phyloP scores from a whole-genome alignment of 768 basidiomycete species.

The Psilocybe azurescens region DNA sequence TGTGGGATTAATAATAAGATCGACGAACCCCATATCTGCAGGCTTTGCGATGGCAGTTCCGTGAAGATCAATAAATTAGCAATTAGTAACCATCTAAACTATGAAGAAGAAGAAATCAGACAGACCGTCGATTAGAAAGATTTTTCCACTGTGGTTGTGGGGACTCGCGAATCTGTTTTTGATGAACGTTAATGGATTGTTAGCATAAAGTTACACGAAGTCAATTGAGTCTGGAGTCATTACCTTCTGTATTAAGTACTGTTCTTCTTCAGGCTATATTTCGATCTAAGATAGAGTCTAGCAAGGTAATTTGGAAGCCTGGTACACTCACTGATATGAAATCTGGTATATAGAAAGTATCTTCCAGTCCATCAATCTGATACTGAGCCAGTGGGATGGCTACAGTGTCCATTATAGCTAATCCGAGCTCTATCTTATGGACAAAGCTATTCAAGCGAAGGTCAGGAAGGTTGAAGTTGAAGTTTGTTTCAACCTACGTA shows the following conservation, averaged over 20 bases:
- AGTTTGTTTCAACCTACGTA: too few relatives aligned
- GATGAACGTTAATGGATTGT: conserved; percentile 14
- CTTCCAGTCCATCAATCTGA: conserved; percentile 43
- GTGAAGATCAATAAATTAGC: not conserved
- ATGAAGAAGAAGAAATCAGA: conserved; percentile 12
- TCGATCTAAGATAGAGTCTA: not conserved
- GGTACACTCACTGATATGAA: conserved; percentile 59
- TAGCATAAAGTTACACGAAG: not conserved
- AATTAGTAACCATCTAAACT: not conserved
- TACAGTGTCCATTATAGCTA: not conserved
- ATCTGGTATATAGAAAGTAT: conserved; percentile 74
- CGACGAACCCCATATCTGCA: conserved; percentile 74
- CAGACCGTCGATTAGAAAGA: conserved; percentile 71
- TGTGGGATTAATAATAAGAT: not conserved
- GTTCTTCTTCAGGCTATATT: conserved; percentile 67
- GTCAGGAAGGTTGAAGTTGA: not conserved
- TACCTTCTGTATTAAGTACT: conserved; percentile 79
- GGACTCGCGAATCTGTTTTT: conserved; percentile 69
- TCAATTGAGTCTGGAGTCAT: conserved; percentile 14
- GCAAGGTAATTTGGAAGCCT: not conserved
- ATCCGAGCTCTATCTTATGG: too few relatives aligned
- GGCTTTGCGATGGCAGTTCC: conserved; percentile 36
- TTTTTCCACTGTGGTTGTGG: conserved; percentile 87
- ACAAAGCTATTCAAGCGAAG: not conserved
- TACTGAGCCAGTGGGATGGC: not conserved